Evolutionary conservation across 495 filamentous ascomycete species (phyloP).

Genomic region (Pseudoneurospora amorphoporcata): DNA sequence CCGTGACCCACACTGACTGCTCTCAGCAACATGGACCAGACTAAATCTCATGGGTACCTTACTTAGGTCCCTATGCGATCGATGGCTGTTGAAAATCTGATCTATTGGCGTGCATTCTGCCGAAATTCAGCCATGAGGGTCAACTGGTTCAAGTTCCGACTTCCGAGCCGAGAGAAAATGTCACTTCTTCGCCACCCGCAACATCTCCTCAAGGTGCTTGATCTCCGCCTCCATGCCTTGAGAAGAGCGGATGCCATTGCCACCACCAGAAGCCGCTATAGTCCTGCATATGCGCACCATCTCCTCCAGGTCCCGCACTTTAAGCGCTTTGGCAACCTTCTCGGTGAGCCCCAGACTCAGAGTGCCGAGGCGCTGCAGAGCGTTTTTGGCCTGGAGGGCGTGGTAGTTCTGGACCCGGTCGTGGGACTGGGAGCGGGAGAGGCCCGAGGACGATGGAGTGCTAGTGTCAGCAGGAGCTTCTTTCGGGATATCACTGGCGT

Average conservation of each 20-base stretch:
- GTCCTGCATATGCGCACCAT: neutral
- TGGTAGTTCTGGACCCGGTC: neutral
- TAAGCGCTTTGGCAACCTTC: neutral
- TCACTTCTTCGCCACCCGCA: neutral
- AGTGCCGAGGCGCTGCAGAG: neutral
- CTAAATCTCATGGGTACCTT: no score
- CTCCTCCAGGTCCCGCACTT: neutral
- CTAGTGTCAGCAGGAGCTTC: neutral
- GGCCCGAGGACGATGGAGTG: no score
- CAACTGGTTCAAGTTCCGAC: no score
- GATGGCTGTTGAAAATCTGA: no score
- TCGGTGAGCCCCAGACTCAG: neutral
- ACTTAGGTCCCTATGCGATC: no score
- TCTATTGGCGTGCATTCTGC: no score
- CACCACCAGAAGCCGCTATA: neutral
- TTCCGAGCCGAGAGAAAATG: no score
- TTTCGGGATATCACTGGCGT: neutral
- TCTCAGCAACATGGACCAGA: no score
- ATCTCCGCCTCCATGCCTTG: neutral
- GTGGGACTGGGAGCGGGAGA: no score
- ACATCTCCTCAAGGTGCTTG: neutral
- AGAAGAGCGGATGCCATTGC: no score
- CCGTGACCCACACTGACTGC: no score
- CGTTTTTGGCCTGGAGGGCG: neutral
- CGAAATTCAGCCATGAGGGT: no score